Percentiles rank a stretch among this genome's conserved stretches.
phyloP scores from a whole-genome alignment of 2,329 filamentous ascomycete genomes.

The Alternaria solani region DNA sequence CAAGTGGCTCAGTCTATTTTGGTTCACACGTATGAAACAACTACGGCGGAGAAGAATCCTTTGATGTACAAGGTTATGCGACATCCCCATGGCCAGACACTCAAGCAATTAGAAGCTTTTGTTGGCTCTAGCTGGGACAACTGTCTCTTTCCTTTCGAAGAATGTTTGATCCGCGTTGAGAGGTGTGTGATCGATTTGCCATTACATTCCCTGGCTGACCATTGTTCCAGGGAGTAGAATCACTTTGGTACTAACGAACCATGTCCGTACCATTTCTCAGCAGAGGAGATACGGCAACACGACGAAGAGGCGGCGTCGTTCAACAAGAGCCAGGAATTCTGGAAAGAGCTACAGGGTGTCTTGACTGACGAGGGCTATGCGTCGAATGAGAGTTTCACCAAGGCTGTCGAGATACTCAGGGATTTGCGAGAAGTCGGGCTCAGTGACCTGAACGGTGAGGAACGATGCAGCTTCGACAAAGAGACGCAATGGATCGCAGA shows the following conservation, averaged over 20 bases:
- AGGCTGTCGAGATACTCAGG: conserved; percentile 27
- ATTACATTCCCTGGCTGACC: conserved; percentile 16
- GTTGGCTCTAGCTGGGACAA: conserved; percentile 36
- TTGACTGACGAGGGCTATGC: conserved; percentile 38
- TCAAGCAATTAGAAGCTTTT: conserved; percentile 42
- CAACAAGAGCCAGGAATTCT: conserved; percentile 37
- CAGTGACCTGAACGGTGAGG: conserved; percentile 17
- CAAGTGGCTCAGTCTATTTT: conserved; percentile 37
- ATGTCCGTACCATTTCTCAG: conserved; percentile 39
- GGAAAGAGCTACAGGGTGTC: conserved; percentile 28
- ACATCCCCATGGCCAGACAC: conserved; percentile 33
- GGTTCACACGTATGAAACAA: conserved; percentile 32
- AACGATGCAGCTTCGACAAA: conserved; percentile 23
- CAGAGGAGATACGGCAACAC: conserved; percentile 32
- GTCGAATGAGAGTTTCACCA: conserved; percentile 27
- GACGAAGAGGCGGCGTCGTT: conserved; percentile 31
- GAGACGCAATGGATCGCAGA: conserved; percentile 24
- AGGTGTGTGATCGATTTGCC: conserved; percentile 22
- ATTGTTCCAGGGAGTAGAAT: conserved; percentile 31
- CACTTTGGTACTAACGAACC: conserved; percentile 28
- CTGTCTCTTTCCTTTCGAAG: conserved; percentile 31
- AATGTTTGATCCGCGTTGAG: conserved; percentile 35
- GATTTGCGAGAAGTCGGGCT: conserved; percentile 26
- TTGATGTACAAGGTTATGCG: conserved; percentile 36
- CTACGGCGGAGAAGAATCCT: conserved; percentile 33